Evolutionary conservation across 2,329 filamentous ascomycete species (phyloP).

Genomic region (Xylariaceae sp.): DNA sequence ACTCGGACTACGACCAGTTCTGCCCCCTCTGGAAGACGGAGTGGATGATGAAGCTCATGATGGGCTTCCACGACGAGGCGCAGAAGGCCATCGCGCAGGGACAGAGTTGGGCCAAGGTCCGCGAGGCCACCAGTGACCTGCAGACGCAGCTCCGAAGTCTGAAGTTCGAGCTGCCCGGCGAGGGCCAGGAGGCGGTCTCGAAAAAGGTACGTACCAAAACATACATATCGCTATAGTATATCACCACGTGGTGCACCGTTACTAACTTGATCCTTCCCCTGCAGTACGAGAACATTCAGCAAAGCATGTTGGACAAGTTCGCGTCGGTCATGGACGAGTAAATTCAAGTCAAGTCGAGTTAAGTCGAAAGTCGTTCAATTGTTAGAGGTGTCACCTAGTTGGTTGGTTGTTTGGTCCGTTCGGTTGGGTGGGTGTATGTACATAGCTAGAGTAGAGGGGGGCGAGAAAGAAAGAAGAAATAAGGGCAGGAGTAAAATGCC

Average conservation of each 20-base stretch:
- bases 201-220: slow-evolving; percentile 70
- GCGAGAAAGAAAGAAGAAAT: not conserved
- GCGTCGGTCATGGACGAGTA: slow-evolving; percentile 95
- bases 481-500: not conserved
- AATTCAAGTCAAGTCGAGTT: slow-evolving; percentile 8
- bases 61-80: slow-evolving; percentile 95
- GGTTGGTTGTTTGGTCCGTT: not conserved
- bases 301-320: slow-evolving; percentile 96
- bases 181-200: slow-evolving; percentile 76
- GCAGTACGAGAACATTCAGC: slow-evolving; percentile 89
- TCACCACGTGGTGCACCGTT: slow-evolving; percentile 3
- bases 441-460: not conserved
- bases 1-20: slow-evolving; percentile 99
- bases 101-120: slow-evolving; percentile 88
- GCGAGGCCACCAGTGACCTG: slow-evolving; percentile 85
- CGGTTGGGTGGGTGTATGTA: too few species aligned
- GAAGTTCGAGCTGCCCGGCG: slow-evolving; percentile 93
- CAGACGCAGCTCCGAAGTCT: slow-evolving; percentile 84
- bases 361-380: not conserved
- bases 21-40: slow-evolving; percentile 99
- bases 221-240: not conserved
- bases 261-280: slow-evolving; percentile 1
- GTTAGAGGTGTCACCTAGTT: not conserved
- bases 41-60: slow-evolving; percentile 99
- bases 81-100: slow-evolving; percentile 94